Percentiles rank a stretch among this genome's conserved stretches.
phyloP scores from a whole-genome alignment of 306 rosid genomes.

The Quercus dentata region DNA sequence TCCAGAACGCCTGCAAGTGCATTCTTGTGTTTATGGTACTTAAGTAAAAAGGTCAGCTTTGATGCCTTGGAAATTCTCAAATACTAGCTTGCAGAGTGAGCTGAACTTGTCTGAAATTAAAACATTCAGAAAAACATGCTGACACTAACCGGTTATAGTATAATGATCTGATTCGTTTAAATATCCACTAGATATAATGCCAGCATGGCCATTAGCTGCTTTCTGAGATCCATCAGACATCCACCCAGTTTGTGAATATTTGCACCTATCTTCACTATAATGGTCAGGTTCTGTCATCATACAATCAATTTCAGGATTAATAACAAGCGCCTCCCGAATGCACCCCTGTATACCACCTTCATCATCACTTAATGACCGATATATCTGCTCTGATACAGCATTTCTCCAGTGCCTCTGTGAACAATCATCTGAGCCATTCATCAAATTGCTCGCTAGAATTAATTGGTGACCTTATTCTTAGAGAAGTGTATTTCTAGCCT shows the following conservation, averaged over 20 bases:
- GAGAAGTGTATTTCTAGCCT: too few relatives aligned
- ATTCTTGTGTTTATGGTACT: constrained; percentile 66
- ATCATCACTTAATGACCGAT: constrained; percentile 50
- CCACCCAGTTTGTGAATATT: constrained; percentile 20
- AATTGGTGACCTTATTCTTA: not conserved
- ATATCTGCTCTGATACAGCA: constrained; percentile 43
- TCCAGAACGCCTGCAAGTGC: constrained; percentile 72
- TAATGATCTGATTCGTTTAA: constrained; percentile 35
- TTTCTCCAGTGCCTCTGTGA: constrained; percentile 52
- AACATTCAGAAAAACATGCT: constrained; percentile 47
- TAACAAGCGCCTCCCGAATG: constrained; percentile 40
- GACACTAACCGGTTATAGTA: constrained; percentile 45
- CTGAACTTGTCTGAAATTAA: constrained; percentile 66
- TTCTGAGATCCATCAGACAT: constrained; percentile 36
- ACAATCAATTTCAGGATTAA: constrained; percentile 29
- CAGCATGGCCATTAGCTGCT: constrained; percentile 43
- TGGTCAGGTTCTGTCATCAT: constrained; percentile 28
- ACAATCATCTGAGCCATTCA: constrained; percentile 24
- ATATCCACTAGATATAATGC: constrained; percentile 42
- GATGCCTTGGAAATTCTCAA: constrained; percentile 68
- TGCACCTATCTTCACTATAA: constrained; percentile 36
- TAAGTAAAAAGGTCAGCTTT: constrained; percentile 72
- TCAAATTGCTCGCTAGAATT: constrained; percentile 24
- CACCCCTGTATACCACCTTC: constrained; percentile 53
- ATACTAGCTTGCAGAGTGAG: constrained; percentile 56